Evolutionary conservation across 139 green algal species (phyloP).

Genomic region (Tetradesmus obliquus): DNA sequence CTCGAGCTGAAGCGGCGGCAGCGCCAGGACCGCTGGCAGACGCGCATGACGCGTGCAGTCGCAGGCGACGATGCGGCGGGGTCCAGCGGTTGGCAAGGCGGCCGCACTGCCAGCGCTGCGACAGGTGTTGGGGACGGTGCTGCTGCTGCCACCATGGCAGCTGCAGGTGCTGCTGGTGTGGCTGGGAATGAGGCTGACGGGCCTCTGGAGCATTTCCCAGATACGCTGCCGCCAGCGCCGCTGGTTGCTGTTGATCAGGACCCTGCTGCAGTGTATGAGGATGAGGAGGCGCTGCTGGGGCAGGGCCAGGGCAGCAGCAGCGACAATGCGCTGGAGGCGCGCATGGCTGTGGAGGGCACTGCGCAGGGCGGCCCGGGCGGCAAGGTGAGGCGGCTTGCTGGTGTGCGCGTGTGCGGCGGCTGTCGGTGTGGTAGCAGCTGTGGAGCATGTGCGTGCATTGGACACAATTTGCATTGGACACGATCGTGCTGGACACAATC

Average conservation of each 20-base stretch:
- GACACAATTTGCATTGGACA: no score
- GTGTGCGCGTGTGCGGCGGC: no score
- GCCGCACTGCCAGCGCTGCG: neutral
- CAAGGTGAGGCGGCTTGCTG: neutral
- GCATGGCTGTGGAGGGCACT: neutral
- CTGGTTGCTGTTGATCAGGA: constrained; percentile 22
- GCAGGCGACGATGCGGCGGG: neutral
- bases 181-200: neutral
- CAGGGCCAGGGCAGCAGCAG: neutral
- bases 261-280: neutral
- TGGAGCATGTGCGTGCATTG: neutral
- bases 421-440: neutral
- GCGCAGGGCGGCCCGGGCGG: neutral
- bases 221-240: constrained; percentile 5
- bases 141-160: neutral
- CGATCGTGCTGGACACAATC: no score
- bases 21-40: constrained; percentile 34
- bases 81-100: neutral
- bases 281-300: neutral
- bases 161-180: neutral
- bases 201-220: neutral
- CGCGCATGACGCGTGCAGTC: neutral
- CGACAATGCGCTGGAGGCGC: neutral
- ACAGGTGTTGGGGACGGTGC: neutral
- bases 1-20: constrained; percentile 28